phyloP scores from a whole-genome alignment of 352 stramenopile species.

The Pythium brachiatum region DNA sequence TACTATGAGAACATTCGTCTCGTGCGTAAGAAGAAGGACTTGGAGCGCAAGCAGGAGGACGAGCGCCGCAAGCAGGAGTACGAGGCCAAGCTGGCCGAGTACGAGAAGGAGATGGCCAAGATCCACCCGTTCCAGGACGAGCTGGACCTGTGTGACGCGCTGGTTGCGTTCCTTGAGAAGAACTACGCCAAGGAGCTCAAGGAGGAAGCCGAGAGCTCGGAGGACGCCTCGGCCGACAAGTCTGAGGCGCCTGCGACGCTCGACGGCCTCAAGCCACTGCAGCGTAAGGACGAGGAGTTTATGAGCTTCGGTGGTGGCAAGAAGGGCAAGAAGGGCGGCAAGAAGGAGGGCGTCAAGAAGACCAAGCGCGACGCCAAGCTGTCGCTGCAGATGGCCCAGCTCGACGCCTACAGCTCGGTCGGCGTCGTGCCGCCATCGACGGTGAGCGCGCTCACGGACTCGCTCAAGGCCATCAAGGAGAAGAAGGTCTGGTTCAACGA shows the following conservation, averaged over 20 bases:
- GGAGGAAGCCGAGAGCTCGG: conserved; percentile 38
- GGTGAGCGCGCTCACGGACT: conserved; percentile 77
- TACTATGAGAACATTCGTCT: conserved; percentile 92
- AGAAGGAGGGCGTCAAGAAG: conserved; percentile 61
- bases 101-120: conserved; percentile 95
- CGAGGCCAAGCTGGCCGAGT: conserved; percentile 95
- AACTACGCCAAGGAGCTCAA: conserved; percentile 89
- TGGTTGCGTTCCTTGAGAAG: conserved; percentile 92
- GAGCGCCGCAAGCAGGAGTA: conserved; percentile 82
- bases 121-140: conserved; percentile 97
- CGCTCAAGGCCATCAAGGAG: conserved; percentile 92
- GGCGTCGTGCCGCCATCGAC: conserved; percentile 88
- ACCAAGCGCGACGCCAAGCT: conserved; percentile 79
- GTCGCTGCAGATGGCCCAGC: conserved; percentile 67
- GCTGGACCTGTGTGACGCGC: conserved; percentile 93
- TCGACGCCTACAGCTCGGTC: conserved; percentile 92
- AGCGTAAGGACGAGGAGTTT: conserved; percentile 86
- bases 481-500: conserved; percentile 92
- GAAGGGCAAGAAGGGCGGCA: conserved; percentile 70
- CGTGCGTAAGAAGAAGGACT: conserved; percentile 82
- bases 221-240: conserved; percentile 29
- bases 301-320: conserved; percentile 72
- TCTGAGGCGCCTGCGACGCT: conserved; percentile 67
- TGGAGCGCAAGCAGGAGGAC: conserved; percentile 82
- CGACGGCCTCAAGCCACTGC: conserved; percentile 90